Evolutionary conservation across 371 early-diverging fungal species (phyloP), one percentile per base, ranked within the genome.

Genomic region (Massospora cicadina): DNA sequence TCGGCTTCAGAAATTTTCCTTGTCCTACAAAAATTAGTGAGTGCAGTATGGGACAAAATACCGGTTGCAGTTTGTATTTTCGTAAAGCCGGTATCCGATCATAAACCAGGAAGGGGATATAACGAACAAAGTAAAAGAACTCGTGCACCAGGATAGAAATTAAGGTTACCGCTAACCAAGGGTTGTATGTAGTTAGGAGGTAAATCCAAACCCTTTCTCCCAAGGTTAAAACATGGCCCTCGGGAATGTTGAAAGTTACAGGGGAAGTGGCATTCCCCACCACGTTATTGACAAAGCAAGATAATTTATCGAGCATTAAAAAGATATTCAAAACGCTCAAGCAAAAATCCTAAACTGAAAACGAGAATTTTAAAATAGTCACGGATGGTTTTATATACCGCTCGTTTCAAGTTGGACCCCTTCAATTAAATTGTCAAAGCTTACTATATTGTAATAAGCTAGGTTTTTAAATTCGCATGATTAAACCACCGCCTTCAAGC

Each of bases 11-110:
- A 83, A 68, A 86, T 83, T 28, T n/a, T 72, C 75, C 74, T 88
- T 87, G 60, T 78, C 80, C 77, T 83, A 75, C 65, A 65, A 33
- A 63, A 1, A 23, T 33, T 33, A 29, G 56, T 43, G 5, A 64
- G 2, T 62, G 2, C 59, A 33, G 12, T 59, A n/a, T 28, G 55
- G 55, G 54, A 55, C 27, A 30, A 73, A 74, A 69, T 74, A 80
- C 84, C 57, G 72, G 77, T 76, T 91, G 93, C 65, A 91, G 80
- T 77, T 87, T 89, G 81, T 88, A 93, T 74, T 87, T 80, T 58
- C 82, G 75, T 68, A 91, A 74, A 7, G 76, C 68, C 5, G 87
- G 88, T 56, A 88, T 81, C 66, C 71, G 75, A 71, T 86, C 86
- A 66, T 82, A 83, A 58, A 82, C 74, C 55, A 82, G 69, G 71